Percentiles rank a stretch among this genome's conserved stretches.
Conservation (phyloP, 345 rosid species). For the Eucalyptus erythrocorys region DNA sequence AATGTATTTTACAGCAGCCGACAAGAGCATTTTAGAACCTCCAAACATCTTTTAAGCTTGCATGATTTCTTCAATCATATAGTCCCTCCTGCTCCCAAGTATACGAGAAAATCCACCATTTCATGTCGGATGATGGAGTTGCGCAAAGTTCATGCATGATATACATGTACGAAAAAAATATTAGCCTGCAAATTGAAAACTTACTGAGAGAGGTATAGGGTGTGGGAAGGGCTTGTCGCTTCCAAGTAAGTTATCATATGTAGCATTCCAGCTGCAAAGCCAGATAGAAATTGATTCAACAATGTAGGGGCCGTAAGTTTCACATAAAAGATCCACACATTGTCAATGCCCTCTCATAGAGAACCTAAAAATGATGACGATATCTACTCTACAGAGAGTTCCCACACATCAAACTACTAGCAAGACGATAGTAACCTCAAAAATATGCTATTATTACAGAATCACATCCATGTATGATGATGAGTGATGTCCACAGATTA, state of each 20-base stretch:
- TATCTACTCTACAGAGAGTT: not conserved
- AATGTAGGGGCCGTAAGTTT: not conserved
- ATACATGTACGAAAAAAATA: not conserved
- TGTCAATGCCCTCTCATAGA: not conserved
- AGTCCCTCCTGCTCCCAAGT: slow-evolving; percentile 82
- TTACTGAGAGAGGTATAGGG: not conserved
- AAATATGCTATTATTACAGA: not conserved
- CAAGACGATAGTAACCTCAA: not conserved
- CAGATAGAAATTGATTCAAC: not conserved
- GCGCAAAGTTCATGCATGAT: not conserved
- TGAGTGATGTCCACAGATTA: not conserved
- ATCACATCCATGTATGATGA: not conserved
- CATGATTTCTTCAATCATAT: slow-evolving; percentile 30
- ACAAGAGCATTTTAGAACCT: not conserved
- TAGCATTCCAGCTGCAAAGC: slow-evolving; percentile 57
- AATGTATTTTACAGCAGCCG: not conserved
- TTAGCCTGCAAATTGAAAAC: not conserved
- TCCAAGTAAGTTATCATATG: slow-evolving; percentile 65
- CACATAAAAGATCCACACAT: not conserved
- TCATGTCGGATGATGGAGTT: slow-evolving; percentile 28
- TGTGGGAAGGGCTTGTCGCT: slow-evolving; percentile 69
- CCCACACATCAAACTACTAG: not conserved
- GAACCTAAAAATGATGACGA: not conserved
- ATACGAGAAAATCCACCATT: slow-evolving; percentile 89
- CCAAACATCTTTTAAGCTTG: not conserved